Base-by-base conservation (phyloP, 2,329 filamentous ascomycete genomes). In the Alternaria consortialis region DNA sequence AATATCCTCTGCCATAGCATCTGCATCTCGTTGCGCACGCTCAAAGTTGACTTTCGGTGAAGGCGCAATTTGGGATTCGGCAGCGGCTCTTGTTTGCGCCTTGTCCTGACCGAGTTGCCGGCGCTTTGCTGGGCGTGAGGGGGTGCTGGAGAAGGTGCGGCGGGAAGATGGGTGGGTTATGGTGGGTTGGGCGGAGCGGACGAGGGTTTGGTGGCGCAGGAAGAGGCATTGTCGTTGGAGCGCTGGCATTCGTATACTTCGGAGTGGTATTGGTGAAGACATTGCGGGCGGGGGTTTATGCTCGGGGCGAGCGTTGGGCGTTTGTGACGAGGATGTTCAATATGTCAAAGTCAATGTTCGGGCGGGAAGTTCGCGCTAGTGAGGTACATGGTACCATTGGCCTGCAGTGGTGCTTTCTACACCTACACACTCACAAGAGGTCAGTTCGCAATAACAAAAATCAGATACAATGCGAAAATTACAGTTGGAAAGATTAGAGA, bases 171-270 rank as follows among this genome's bases (percentile, higher is more conserved):
- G 46, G 13, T 50, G 46, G 46, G 46, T 50, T n/a, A 59, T 39
- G 9, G 63, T 37, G 31, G 64, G 47, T 47, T 52, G 43, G 39
- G 47, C 23, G 40, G 53, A 31, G 50, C 48, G 48, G 58, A 52
- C 32, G 54, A 51, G 53, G 17, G 39, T 51, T 52, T 57, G 59
- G 36, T 46, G 66, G 17, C 63, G 67, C 9, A 66, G 65, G 63
- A 70, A 67, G 54, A 74, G 64, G 44, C 72, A 76, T 70, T 74
- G 73, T 42, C 66, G 72, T 39, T 68, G 66, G 17, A 75, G 59
- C 23, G 62, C 63, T 15, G 64, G 60, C 61, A 64, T 68, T 58
- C 69, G 70, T 27, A 64, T 52, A 54, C 66, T 66, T 37, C 71
- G 67, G 27, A 71, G 58, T 2, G 73, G 72, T 31, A 73, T 51